Conservation (phyloP, 352 stramenopile genomes). For the Phytophthora palmivora region DNA sequence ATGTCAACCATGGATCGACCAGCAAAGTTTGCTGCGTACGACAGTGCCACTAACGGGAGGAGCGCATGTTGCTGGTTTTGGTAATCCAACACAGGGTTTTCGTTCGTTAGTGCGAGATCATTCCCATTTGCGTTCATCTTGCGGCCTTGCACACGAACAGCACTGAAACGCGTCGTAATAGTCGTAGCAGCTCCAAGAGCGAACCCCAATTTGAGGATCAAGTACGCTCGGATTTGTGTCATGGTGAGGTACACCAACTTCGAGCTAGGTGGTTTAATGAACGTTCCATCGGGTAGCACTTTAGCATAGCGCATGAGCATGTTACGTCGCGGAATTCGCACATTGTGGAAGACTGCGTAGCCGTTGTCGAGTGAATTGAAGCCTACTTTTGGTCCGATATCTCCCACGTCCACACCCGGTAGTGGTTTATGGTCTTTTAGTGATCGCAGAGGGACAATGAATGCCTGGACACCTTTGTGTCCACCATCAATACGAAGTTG, state of each 20-base stretch:
- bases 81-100: slow-evolving; percentile 57
- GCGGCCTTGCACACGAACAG: slow-evolving; percentile 48
- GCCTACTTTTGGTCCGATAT: slow-evolving; percentile 21
- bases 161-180: slow-evolving; percentile 58
- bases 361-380: slow-evolving; percentile 26
- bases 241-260: slow-evolving; percentile 67
- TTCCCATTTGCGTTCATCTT: slow-evolving; percentile 11
- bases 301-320: slow-evolving; percentile 28
- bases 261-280: slow-evolving; percentile 58
- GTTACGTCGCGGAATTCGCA: slow-evolving; percentile 19
- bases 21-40: slow-evolving; percentile 21
- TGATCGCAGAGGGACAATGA: slow-evolving; percentile 23
- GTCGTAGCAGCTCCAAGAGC: too few species aligned
- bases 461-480: slow-evolving; percentile 20
- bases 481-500: slow-evolving; percentile 13
- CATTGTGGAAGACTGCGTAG: slow-evolving; percentile 19
- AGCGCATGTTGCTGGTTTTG: slow-evolving; percentile 54
- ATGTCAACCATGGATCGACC: slow-evolving; percentile 19
- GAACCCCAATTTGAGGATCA: slow-evolving; percentile 25
- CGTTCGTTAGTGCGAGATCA: slow-evolving; percentile 29
- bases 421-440: slow-evolving; percentile 21
- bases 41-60: slow-evolving; percentile 43
- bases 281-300: slow-evolving; percentile 57
- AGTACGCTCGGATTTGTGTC: slow-evolving; percentile 45
- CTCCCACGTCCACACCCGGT: too few species aligned